Evolutionary conservation across 495 filamentous ascomycete species (phyloP).

Genomic region (Copromyces sp.): DNA sequence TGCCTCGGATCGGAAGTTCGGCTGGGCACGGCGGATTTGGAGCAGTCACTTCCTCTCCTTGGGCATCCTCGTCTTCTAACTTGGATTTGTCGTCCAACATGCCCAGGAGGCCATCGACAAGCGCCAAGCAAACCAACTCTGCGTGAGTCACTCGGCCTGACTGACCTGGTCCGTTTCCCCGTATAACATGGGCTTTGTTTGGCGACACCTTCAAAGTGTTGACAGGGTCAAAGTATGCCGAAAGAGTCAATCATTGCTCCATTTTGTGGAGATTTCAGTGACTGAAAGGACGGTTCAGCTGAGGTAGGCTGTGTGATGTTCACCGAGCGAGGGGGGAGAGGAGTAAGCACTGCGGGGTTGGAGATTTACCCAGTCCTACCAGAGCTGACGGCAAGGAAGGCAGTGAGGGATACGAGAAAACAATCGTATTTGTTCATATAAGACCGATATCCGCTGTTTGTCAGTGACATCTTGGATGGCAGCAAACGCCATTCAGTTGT

Average conservation of each 20-base stretch:
- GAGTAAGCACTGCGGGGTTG: neutral
- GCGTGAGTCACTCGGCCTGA: neutral
- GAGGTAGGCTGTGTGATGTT: neutral
- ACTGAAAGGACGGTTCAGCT: neutral
- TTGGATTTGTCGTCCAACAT: too few species aligned
- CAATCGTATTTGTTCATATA: neutral
- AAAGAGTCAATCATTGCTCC: neutral
- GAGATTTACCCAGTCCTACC: neutral
- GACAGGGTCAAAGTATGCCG: neutral
- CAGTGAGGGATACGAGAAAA: neutral
- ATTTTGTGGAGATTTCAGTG: neutral
- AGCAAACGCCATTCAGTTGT: neutral
- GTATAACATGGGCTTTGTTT: neutral
- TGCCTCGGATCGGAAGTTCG: too few species aligned
- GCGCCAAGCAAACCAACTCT: neutral
- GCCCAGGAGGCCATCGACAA: neutral
- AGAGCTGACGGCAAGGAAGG: too few species aligned
- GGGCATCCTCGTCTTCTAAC: too few species aligned
- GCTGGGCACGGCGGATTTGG: too few species aligned
- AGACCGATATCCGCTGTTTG: neutral
- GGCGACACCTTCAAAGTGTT: neutral
- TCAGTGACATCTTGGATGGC: neutral
- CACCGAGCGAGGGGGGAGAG: neutral
- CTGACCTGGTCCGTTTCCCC: neutral
- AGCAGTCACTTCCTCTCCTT: too few species aligned